These are phyloP conservation scores for Metschnikowia corniflorae DNA, from an alignment of 805 yeast genomes.

Conservation along the genomic window DNA sequence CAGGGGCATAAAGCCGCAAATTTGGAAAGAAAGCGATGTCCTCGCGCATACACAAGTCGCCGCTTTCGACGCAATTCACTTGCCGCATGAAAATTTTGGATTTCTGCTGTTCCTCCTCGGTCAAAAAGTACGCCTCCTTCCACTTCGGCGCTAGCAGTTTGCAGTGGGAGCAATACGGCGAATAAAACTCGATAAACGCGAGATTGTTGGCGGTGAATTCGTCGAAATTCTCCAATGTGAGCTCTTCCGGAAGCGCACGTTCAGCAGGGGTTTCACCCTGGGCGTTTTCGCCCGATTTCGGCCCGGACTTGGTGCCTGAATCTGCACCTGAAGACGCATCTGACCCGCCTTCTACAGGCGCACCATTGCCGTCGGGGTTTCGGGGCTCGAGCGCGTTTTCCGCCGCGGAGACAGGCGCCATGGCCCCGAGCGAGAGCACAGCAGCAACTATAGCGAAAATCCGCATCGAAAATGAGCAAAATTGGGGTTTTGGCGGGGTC, in stretches of 20 bases:
- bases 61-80: conserved; percentile 82
- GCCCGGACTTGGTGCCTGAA: neutral
- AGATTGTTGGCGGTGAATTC: conserved; percentile 46
- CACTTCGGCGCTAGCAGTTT: conserved; percentile 75
- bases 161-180: conserved; percentile 90
- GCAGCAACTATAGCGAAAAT: conserved; percentile 2
- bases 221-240: conserved; percentile 52
- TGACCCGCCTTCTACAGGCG: neutral
- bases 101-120: conserved; percentile 42
- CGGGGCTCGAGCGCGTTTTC: neutral
- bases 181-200: conserved; percentile 81
- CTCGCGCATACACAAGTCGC: conserved; percentile 77
- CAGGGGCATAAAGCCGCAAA: conserved; percentile 65
- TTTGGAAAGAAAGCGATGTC: conserved; percentile 65
- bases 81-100: conserved; percentile 58
- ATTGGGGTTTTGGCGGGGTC: no score
- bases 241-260: conserved; percentile 43
- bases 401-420: conserved; percentile 1
- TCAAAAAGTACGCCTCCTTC: conserved; percentile 58
- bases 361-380: neutral
- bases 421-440: conserved; percentile 1
- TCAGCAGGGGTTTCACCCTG: conserved; percentile 7
- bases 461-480: no score
- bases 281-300: neutral
- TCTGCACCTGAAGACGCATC: no score